Conservation (phyloP, 345 rosid genomes). For the Heritiera littoralis region DNA sequence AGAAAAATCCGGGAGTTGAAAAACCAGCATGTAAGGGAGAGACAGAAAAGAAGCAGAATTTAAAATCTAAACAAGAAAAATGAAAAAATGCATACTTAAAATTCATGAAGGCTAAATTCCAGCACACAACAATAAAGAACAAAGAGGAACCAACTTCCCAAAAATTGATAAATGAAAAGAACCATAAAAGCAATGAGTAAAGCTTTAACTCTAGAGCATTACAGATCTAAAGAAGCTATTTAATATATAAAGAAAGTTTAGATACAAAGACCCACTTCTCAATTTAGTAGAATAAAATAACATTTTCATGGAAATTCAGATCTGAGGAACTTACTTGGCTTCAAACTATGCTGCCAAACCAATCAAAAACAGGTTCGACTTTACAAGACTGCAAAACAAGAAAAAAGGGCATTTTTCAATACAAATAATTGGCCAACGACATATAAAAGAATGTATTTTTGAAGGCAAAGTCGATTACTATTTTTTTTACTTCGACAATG, state of each 20-base stretch:
- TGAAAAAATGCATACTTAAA: not conserved
- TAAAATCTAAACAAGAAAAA: not conserved
- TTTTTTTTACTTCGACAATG: conserved; percentile 23
- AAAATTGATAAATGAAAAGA: conserved; percentile 18
- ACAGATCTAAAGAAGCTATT: conserved; percentile 39
- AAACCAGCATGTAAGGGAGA: not conserved
- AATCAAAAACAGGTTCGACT: conserved; percentile 27
- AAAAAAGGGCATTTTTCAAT: not conserved
- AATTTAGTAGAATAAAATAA: conserved; percentile 38
- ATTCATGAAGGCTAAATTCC: conserved; percentile 9
- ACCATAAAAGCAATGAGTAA: conserved; percentile 9
- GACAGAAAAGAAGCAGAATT: not conserved
- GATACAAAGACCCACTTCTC: conserved; percentile 31
- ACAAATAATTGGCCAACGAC: conserved; percentile 17
- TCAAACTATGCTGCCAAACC: conserved; percentile 28
- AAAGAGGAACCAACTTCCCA: conserved; percentile 5
- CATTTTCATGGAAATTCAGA: conserved; percentile 48
- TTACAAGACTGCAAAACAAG: conserved; percentile 27
- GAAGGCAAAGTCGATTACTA: conserved; percentile 27
- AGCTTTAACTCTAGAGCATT: conserved; percentile 22
- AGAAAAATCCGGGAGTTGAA: not conserved
- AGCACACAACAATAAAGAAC: conserved; percentile 17
- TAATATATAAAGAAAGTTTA: conserved; percentile 17
- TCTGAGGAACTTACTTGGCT: conserved; percentile 68
- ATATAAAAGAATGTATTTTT: not conserved